Percentiles rank a stretch among this genome's conserved stretches.
phyloP scores from a whole-genome alignment of 176 grass and related monocot genomes.

The Neostapfia colusana region DNA sequence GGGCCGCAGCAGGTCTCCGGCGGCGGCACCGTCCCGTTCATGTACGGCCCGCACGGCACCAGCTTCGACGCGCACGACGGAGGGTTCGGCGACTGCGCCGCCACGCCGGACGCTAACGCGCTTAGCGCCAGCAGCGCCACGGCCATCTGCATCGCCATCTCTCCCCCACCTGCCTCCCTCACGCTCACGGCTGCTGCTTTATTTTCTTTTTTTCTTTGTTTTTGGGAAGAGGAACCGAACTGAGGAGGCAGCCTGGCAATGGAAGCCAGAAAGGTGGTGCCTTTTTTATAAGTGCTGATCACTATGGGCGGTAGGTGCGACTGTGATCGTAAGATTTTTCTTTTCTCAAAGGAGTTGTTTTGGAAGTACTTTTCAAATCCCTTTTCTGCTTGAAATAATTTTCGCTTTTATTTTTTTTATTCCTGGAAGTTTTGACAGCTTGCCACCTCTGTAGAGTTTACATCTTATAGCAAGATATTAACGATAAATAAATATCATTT shows the following conservation, averaged over 20 bases:
- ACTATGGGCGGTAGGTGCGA: not conserved
- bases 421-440: not conserved
- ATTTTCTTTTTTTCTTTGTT: too few species aligned
- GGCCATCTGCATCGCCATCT: conserved; percentile 33
- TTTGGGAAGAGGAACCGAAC: not conserved
- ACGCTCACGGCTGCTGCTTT: not conserved
- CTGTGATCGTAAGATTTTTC: not conserved
- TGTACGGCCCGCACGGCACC: conserved; percentile 12
- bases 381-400: not conserved
- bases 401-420: not conserved
- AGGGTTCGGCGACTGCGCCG: conserved; percentile 34
- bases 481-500: not conserved
- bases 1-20: conserved; percentile 46
- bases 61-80: conserved; percentile 41
- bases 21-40: conserved; percentile 48
- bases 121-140: not conserved
- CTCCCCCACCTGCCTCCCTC: not conserved
- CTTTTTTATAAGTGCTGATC: not conserved
- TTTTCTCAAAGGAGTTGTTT: not conserved
- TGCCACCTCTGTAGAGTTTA: not conserved
- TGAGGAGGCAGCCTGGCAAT: too few species aligned
- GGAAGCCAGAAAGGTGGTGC: not conserved
- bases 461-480: too few species aligned
- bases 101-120: conserved; percentile 23
- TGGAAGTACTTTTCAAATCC: not conserved